These are phyloP conservation scores for Pistacia integerrima DNA, from an alignment of 345 rosid species.

Conservation along the genomic window DNA sequence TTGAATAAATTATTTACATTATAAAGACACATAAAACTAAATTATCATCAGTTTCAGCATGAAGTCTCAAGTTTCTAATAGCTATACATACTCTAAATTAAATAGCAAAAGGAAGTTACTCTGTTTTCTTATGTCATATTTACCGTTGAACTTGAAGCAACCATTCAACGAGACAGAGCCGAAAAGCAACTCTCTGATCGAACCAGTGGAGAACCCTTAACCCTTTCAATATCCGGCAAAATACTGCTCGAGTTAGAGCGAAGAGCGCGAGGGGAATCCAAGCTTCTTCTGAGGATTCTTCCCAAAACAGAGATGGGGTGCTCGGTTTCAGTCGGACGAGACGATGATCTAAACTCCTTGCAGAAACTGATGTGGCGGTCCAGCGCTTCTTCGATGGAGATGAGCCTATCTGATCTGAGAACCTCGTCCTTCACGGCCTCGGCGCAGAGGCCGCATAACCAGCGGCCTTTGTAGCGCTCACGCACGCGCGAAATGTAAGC, in stretches of 20 bases:
- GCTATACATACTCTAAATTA: background rate
- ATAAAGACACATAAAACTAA: background rate
- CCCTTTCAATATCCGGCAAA: conserved; percentile 44
- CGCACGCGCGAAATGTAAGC: conserved; percentile 49
- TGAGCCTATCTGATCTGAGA: conserved; percentile 42
- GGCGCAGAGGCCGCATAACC: conserved; percentile 68
- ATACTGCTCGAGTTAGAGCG: conserved; percentile 45
- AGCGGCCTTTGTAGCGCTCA: conserved; percentile 54
- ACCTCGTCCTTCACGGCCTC: conserved; percentile 69
- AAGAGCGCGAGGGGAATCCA: conserved; percentile 50
- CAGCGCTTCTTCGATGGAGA: conserved; percentile 61
- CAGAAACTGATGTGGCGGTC: conserved; percentile 50
- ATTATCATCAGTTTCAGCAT: background rate
- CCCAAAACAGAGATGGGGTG: conserved; percentile 70
- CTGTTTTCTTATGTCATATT: background rate
- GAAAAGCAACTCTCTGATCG: conserved; percentile 71
- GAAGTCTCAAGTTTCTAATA: background rate
- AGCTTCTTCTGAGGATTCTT: conserved; percentile 55
- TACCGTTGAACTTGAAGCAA: conserved; percentile 15
- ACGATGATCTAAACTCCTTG: conserved; percentile 35
- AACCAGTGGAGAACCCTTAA: conserved; percentile 34
- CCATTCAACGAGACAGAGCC: conserved; percentile 48
- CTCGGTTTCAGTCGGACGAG: conserved; percentile 41
- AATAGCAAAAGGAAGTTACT: background rate
- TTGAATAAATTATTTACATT: conserved; percentile 8